Base-by-base conservation (phyloP, 2,329 filamentous ascomycete genomes). In the Ceratocystiopsis minuta region DNA sequence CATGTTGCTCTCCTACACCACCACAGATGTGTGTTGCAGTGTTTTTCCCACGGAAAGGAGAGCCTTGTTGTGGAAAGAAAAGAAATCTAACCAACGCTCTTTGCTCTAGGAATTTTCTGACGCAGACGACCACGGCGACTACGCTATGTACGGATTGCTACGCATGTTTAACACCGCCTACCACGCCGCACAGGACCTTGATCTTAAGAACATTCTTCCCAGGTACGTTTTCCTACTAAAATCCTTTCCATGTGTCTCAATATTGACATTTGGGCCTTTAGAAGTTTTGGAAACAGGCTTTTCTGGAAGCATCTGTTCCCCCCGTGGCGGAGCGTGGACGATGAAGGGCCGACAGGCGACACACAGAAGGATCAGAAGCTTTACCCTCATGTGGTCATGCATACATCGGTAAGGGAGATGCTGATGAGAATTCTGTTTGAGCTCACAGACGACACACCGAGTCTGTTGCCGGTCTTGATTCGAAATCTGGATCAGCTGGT, bases 231-330 rank as follows among this genome's bases (percentile, higher is more conserved):
- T 11, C 32, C 16, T n/a, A 15, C 17, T 5, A 10, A 7, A 16
- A 15, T 34, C 10, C 28, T 28, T 12, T 10, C 11, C 14, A 3
- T 18, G 17, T 15, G 13, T 5, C 4, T 35, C n/a, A 9, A n/a
- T 35, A 9, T 3, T 12, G 34, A 3, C n/a, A 12, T 4, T 4
- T 35, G 34, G 15, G n/a, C n/a, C 14, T 34, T 42, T 9, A 50
- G 48, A 4, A 45, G 48, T 16, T 55, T 63, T 38, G 62, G 66
- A 11, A 60, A 63, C 40, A 58, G 59, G 3, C 54, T 86, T 1
- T 73, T 85, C 49, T 70, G 66, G 53, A 69, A 62, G 43, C 77
- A 80, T 50, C 60, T 86, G 1, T 84, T 84, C 49, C 79, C 80
- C 0, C 63, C 66, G 1, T 55, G 57, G 48, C 54, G 47, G 20